These are phyloP conservation scores for Artemisia princeps DNA, from an alignment of 140 eudicot species.

Conservation along the genomic window DNA sequence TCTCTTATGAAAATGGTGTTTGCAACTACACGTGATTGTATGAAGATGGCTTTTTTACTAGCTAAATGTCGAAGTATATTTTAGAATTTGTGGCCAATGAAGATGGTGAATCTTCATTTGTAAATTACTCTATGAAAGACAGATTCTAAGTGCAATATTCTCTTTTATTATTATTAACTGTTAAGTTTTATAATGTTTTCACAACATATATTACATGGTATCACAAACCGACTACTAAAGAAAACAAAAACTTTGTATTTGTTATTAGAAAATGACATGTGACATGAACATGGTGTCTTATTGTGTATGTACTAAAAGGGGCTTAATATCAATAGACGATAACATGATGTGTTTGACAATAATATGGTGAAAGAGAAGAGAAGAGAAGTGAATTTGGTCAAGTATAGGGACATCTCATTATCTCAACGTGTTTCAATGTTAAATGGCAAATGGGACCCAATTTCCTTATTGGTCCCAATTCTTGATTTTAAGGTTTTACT, in stretches of 20 bases:
- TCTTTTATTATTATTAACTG: too few species aligned
- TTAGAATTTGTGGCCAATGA: too few species aligned
- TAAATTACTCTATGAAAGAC: too few species aligned
- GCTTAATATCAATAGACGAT: conserved; percentile 23
- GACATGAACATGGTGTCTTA: conserved; percentile 28
- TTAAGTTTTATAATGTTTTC: too few species aligned
- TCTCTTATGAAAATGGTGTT: too few species aligned
- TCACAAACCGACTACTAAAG: background rate
- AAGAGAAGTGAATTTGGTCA: conserved; percentile 32
- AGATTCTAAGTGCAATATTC: too few species aligned
- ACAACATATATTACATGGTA: background rate
- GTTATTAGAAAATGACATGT: conserved; percentile 22
- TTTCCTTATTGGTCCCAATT: conserved; percentile 5
- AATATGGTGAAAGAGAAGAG: conserved; percentile 25
- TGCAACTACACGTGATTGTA: too few species aligned
- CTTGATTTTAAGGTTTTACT: conserved; percentile 23
- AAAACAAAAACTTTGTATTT: conserved; percentile 4
- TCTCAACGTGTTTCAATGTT: conserved; percentile 16
- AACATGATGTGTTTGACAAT: conserved; percentile 35
- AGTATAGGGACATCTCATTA: conserved; percentile 22
- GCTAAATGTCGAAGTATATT: too few species aligned
- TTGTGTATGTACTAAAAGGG: conserved; percentile 21
- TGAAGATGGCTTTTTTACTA: too few species aligned
- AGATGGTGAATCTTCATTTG: too few species aligned
- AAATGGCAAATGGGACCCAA: conserved; percentile 26